Evolutionary conservation across 192 early-diverging fungal species (phyloP), one percentile per base, ranked within the genome.

Genomic region (Chytriomyces sp.): DNA sequence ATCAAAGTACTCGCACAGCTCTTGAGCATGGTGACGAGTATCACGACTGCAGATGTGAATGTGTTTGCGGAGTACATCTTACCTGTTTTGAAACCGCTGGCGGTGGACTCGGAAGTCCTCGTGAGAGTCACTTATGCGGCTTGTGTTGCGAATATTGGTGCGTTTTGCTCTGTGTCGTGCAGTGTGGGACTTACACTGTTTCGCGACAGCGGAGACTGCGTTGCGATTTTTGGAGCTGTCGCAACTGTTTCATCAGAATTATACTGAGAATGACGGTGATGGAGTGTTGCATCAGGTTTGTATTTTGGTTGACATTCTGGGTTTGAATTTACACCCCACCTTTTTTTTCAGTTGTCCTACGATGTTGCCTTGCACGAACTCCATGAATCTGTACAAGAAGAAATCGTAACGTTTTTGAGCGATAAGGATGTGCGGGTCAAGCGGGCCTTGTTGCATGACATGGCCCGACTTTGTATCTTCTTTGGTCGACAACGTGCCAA

Each of bases 21-120:
- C 76, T 64, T 97, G 22, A 78, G 82, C n/a, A 89, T 86, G 56
- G 86, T 96, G 31, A 86, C 91, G 33, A 86, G 82, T 1, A 82
- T 96, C 22, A 89, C 93, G 33, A 85, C 92, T 0, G 86, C 88
- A 40, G 93, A 96, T 75, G 91, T 89, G 38, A 89, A 88, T 17
- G 89, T 98, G 10, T 98, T 96, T 62, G 91, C 90, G 33, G 96
- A 96, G 67, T 96, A 95, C 67, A 86, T 98, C 28, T 78, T 94
- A 14, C 94, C 94, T 7, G 82, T 84, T 25, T 63, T 96, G 32
- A 88, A 89, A 54, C 75, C 81, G 31, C 88, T 95, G 67, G 75
- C 89, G 3, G 75, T 77, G 1, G 95, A 96, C 72, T 73, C 81
- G 2, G 91, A 94, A 64, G 85, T 86, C 0, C 74, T 91, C 28